phyloP scores from a whole-genome alignment of 1,284 basidiomycete species.

The Cryptococcus sp. region DNA sequence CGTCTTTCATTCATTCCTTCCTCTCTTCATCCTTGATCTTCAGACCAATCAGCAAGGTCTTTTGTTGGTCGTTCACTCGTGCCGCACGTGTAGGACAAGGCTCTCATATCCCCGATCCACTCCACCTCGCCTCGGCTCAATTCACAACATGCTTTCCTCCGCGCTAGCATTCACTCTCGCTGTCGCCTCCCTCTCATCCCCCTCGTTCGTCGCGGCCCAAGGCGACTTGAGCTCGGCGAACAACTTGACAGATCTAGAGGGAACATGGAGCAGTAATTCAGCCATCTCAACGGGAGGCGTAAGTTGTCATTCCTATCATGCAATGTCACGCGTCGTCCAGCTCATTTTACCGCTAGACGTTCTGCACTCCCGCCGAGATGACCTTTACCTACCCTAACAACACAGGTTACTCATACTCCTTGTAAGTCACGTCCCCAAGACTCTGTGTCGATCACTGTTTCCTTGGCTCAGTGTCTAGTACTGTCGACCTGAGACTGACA shows the following conservation, averaged over 20 bases:
- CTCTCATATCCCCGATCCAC: too few relatives aligned
- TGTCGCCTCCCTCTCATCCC: slow-evolving; percentile 5
- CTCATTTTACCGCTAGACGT: slow-evolving; percentile 59
- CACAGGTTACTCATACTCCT: slow-evolving; percentile 82
- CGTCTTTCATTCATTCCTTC: too few relatives aligned
- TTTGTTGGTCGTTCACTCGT: too few relatives aligned
- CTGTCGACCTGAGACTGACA: slow-evolving; percentile 3
- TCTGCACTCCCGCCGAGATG: slow-evolving; percentile 76
- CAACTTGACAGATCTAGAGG: slow-evolving; percentile 68
- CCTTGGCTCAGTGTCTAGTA: background rate
- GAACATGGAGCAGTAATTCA: slow-evolving; percentile 79
- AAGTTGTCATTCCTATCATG: slow-evolving; percentile 51
- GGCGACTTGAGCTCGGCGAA: slow-evolving; percentile 47
- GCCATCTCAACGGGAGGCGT: slow-evolving; percentile 79
- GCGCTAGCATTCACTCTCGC: slow-evolving; percentile 14
- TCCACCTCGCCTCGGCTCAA: too few relatives aligned
- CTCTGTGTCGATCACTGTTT: background rate
- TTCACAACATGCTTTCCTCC: slow-evolving; percentile 10
- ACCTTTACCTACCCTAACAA: slow-evolving; percentile 77
- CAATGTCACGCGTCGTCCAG: too few relatives aligned
- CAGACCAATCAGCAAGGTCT: too few relatives aligned
- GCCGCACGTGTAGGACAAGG: too few relatives aligned
- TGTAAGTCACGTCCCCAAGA: slow-evolving; percentile 62
- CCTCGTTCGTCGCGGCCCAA: slow-evolving; percentile 23
- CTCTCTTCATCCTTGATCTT: too few relatives aligned